Percentiles rank a stretch among this genome's conserved stretches.
Evolutionary conservation across 2,329 filamentous ascomycete genomes (phyloP).

Genomic region (Shiraia sp.): DNA sequence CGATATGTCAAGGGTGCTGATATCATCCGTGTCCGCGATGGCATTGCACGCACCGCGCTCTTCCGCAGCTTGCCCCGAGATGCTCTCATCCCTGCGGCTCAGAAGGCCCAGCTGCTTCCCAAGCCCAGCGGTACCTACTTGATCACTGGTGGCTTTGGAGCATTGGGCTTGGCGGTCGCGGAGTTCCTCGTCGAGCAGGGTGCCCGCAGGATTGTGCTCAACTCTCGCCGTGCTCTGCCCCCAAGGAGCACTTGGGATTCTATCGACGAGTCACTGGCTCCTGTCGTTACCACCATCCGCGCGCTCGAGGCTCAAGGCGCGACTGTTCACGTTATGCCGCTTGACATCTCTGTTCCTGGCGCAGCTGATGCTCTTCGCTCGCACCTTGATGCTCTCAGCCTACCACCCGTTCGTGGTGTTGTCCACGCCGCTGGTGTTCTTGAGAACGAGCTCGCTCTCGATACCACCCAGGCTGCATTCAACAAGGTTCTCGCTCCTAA

Average conservation of each 20-base stretch:
- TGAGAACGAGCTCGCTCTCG: slow-evolving; percentile 43
- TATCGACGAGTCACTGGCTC: slow-evolving; percentile 9
- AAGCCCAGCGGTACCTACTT: slow-evolving; percentile 9
- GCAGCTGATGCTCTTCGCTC: slow-evolving; percentile 21
- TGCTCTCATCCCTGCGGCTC: slow-evolving; percentile 3
- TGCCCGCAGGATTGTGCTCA: slow-evolving; percentile 47
- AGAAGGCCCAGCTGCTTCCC: slow-evolving; percentile 5
- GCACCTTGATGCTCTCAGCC: slow-evolving; percentile 36
- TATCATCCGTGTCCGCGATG: slow-evolving; percentile 8
- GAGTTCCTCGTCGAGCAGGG: slow-evolving; percentile 47
- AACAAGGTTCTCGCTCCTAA: slow-evolving; percentile 41
- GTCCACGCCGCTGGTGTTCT: slow-evolving; percentile 49
- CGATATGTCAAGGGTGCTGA: slow-evolving; percentile 39
- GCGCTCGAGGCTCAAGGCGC: slow-evolving; percentile 28
- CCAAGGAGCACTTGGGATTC: slow-evolving; percentile 36
- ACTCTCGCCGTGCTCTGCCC: slow-evolving; percentile 46
- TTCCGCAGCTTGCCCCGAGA: slow-evolving; percentile 7
- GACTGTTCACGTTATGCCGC: slow-evolving; percentile 38
- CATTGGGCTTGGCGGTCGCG: slow-evolving; percentile 45
- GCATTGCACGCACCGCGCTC: slow-evolving; percentile 5
- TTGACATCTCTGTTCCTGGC: slow-evolving; percentile 40
- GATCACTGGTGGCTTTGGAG: slow-evolving; percentile 8
- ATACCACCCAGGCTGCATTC: slow-evolving; percentile 36
- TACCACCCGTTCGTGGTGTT: slow-evolving; percentile 48
- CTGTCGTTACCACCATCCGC: slow-evolving; percentile 15